Evolutionary conservation across 306 rosid genomes (phyloP).

Genomic region (Gynostemma pentaphyllum): DNA sequence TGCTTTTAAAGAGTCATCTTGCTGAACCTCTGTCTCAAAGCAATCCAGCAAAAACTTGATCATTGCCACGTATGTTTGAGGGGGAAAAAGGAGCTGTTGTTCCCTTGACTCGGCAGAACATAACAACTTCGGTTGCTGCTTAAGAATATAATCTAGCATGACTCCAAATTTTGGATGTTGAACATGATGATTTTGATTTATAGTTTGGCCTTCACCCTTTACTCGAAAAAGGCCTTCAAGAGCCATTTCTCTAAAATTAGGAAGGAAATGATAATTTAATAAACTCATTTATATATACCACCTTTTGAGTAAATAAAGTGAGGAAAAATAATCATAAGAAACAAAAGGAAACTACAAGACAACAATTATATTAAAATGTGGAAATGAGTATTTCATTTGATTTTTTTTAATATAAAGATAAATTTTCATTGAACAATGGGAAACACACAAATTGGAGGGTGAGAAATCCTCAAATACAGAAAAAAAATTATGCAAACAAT

Average conservation of each 20-base stretch:
- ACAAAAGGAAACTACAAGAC: neutral
- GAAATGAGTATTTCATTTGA: no score
- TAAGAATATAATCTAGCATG: slow-evolving; percentile 67
- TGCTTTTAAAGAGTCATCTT: slow-evolving; percentile 27
- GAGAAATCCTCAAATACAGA: no score
- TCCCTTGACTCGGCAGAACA: slow-evolving; percentile 57
- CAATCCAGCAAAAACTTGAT: slow-evolving; percentile 69
- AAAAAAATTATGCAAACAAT: no score
- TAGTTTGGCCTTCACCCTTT: slow-evolving; percentile 33
- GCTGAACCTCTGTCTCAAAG: slow-evolving; percentile 59
- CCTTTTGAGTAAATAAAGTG: neutral
- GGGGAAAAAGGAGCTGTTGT: slow-evolving; percentile 60
- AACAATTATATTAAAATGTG: neutral
- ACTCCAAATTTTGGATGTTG: slow-evolving; percentile 55
- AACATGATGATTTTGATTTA: slow-evolving; percentile 23
- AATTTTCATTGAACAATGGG: no score
- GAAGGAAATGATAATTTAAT: slow-evolving; percentile 6
- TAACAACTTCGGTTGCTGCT: slow-evolving; percentile 62
- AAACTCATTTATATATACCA: neutral
- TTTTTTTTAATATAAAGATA: no score
- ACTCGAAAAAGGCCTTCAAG: slow-evolving; percentile 66
- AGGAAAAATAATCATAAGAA: neutral
- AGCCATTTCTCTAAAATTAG: slow-evolving; percentile 80
- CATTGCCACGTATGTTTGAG: slow-evolving; percentile 60
- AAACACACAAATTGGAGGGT: no score